phyloP scores from a whole-genome alignment of 2,329 filamentous ascomycete genomes.

The Monosporascus sp. region DNA sequence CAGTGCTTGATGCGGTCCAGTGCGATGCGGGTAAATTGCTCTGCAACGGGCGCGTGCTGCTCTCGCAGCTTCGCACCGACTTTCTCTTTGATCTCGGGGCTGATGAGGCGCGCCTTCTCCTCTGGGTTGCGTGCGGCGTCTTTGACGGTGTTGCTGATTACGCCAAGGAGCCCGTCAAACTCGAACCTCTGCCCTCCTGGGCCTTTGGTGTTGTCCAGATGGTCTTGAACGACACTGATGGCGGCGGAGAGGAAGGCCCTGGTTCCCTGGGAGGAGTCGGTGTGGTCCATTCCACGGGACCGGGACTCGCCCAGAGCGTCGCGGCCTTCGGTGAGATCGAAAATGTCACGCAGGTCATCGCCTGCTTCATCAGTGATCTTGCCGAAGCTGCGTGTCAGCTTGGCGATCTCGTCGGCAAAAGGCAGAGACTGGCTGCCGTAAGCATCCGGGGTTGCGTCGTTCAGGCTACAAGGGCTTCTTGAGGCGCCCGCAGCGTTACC shows the following conservation, averaged over 20 bases:
- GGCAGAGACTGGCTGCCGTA: slow-evolving; percentile 37
- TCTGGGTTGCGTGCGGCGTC: slow-evolving; percentile 40
- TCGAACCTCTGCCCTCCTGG: slow-evolving; percentile 28
- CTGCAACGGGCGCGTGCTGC: slow-evolving; percentile 38
- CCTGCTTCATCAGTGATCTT: slow-evolving; percentile 35
- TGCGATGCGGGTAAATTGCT: slow-evolving; percentile 40
- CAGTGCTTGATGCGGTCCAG: slow-evolving; percentile 41
- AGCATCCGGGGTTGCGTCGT: slow-evolving; percentile 31
- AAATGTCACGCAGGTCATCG: slow-evolving; percentile 39
- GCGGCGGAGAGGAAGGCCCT: slow-evolving; percentile 37
- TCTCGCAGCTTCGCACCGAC: slow-evolving; percentile 34
- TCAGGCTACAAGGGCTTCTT: slow-evolving; percentile 16
- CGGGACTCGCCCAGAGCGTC: slow-evolving; percentile 12
- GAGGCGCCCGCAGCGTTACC: slow-evolving; percentile 11
- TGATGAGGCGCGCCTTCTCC: slow-evolving; percentile 39
- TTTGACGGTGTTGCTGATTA: slow-evolving; percentile 38
- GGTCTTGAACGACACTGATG: slow-evolving; percentile 36
- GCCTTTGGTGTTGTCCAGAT: slow-evolving; percentile 29
- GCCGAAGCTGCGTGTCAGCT: slow-evolving; percentile 34
- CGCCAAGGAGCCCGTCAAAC: slow-evolving; percentile 38
- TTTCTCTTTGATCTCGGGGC: slow-evolving; percentile 41
- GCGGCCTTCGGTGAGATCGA: slow-evolving; percentile 34
- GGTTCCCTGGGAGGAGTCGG: slow-evolving; percentile 16
- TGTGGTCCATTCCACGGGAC: slow-evolving; percentile 21
- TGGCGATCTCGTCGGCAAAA: slow-evolving; percentile 41